Conservation (phyloP, 441 rosid genomes). For the Dalechampia spathulata region DNA sequence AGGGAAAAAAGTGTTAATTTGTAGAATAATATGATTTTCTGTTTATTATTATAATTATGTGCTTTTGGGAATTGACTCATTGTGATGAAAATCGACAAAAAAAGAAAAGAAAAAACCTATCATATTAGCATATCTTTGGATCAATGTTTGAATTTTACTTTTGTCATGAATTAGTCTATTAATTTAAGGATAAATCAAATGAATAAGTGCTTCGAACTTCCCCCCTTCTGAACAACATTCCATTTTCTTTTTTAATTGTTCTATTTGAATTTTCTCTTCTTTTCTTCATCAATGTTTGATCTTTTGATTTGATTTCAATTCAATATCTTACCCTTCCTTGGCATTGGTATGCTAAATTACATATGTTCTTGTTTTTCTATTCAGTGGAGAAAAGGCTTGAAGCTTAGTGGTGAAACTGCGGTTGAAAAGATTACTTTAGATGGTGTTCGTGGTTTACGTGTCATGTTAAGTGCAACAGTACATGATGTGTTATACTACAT, state of each 20-base stretch:
- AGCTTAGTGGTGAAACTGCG: constrained; percentile 93
- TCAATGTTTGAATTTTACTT: not conserved
- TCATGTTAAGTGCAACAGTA: constrained; percentile 87
- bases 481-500: constrained; percentile 97
- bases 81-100: not conserved
- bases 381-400: constrained; percentile 99
- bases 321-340: not conserved
- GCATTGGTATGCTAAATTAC: not conserved
- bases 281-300: too few species aligned
- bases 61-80: not conserved
- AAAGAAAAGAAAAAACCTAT: too few species aligned
- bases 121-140: too few species aligned
- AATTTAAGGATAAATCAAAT: too few species aligned
- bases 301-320: not conserved
- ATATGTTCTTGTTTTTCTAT: constrained; percentile 10
- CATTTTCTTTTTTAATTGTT: not conserved
- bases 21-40: not conserved
- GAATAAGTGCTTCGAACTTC: too few species aligned
- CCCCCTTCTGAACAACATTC: not conserved
- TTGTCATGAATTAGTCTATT: not conserved
- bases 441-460: constrained; percentile 90
- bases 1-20: not conserved
- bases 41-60: not conserved
- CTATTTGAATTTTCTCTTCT: not conserved
- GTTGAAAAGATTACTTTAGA: constrained; percentile 94